phyloP scores from a whole-genome alignment of 2,329 filamentous ascomycete genomes.

The Sporothrix globosa region DNA sequence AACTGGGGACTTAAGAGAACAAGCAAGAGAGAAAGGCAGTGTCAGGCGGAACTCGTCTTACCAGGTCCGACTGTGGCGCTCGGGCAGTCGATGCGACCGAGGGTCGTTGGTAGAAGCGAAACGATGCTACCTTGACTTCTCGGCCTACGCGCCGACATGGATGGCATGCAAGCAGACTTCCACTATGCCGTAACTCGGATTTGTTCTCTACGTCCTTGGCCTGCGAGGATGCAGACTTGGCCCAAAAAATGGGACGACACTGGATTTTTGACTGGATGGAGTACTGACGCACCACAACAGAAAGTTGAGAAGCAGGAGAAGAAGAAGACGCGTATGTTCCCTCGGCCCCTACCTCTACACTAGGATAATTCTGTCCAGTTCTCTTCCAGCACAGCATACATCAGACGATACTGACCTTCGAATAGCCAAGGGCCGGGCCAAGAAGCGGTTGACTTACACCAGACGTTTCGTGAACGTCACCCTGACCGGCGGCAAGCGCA shows the following conservation, averaged over 20 bases:
- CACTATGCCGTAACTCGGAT: not conserved
- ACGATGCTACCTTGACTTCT: not conserved
- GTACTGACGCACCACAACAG: slow-evolving; percentile 30
- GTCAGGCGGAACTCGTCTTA: not conserved
- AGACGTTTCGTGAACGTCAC: slow-evolving; percentile 98
- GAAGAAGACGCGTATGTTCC: slow-evolving; percentile 70
- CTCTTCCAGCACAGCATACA: not conserved
- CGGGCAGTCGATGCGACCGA: not conserved
- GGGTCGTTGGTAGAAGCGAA: not conserved
- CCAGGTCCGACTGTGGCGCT: not conserved
- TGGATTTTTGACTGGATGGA: not conserved
- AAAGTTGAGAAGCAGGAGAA: slow-evolving; percentile 80
- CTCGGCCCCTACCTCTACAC: too few species aligned
- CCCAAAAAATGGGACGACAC: not conserved
- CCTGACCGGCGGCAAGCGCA: slow-evolving; percentile 90
- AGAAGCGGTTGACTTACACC: slow-evolving; percentile 96
- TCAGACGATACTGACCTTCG: slow-evolving; percentile 20
- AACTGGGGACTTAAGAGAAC: not conserved
- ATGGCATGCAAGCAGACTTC: not conserved
- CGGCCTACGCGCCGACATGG: not conserved
- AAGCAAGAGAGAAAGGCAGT: not conserved
- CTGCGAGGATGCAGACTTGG: not conserved
- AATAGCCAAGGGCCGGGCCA: slow-evolving; percentile 83
- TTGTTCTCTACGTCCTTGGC: not conserved
- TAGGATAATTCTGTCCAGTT: too few species aligned